Evolutionary conservation across 176 grass and related monocot species (phyloP), one percentile per base, ranked within the genome.

Genomic region (Bonia amplexicaulis): DNA sequence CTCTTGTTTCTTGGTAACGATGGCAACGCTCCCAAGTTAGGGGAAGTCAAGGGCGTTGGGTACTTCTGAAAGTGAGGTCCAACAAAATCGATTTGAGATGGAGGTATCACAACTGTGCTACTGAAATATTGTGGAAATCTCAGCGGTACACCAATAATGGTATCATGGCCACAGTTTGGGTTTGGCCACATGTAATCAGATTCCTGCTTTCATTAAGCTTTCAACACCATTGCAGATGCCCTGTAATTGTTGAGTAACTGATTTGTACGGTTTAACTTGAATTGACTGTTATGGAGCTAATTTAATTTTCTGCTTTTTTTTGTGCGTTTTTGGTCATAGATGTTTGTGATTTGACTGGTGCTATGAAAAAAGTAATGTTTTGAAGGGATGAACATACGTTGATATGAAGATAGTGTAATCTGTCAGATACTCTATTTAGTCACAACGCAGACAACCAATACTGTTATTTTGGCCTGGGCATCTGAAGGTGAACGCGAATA

Each of bases 1-100:
- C 71, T 95, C 31, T 57, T 95, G 66, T 95, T 92, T 86, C 85
- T 95, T 73, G 88, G 87, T n/a, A 87, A 81, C 4, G 88, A 67
- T 12, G 14, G 29, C 15, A 65, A 92, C 77, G 83, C 79, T 77
- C 69, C 71, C 40, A 87, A 90, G 73, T 27, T 90, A 52, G 90
- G 62, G 6, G 85, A 81, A 37, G 55, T 81, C 7, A 95, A 87
- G 83, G 74, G 70, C 3, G 88, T 88, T 22, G 93, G 93, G 12
- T 95, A 92, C 82, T 95, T 81, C 88, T 95, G 78, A 92, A 72
- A 74, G 29, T 69, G 12, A 47, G 23, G 37, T 71, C 42, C 48
- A 58, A 37, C 6, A 66, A 17, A 67, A 29, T 88, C 26, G 37
- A 65, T 29, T 35, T 63, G 11, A 63, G 45, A 71, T 69, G n/a